Percentiles rank a stretch among this genome's conserved stretches.
These are phyloP conservation scores for Mortierella sp. DNA, from an alignment of 371 early-diverging fungal species.

Conservation along the genomic window DNA sequence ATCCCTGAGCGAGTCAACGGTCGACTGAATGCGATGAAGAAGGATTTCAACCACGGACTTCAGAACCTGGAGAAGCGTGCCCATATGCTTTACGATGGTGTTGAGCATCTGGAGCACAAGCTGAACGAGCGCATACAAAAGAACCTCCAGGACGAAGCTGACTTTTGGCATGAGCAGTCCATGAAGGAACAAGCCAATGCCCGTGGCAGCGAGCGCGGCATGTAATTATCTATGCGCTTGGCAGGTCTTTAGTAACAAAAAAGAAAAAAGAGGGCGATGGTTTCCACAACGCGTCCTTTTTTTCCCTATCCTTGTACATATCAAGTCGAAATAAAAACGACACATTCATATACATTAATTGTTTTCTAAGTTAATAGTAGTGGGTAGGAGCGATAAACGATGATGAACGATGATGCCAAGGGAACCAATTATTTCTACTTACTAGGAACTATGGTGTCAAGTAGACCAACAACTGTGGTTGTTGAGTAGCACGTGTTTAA, in stretches of 20 bases:
- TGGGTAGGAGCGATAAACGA: no score
- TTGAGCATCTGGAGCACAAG: conserved; percentile 48
- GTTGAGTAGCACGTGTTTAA: neutral
- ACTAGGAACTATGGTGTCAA: neutral
- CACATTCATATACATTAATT: no score
- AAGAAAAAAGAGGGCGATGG: no score
- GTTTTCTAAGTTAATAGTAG: no score
- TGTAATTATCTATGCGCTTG: conserved; percentile 18
- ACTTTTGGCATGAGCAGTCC: conserved; percentile 52
- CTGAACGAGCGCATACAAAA: conserved; percentile 40
- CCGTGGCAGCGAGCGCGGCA: conserved; percentile 40
- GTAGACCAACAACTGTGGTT: no score
- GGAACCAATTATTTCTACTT: neutral
- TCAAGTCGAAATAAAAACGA: no score
- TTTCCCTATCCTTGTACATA: no score
- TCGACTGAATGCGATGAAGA: conserved; percentile 7
- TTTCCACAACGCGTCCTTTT: no score
- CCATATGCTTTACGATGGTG: conserved; percentile 46
- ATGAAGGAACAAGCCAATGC: conserved; percentile 47
- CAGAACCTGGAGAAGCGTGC: conserved; percentile 46
- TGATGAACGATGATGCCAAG: no score
- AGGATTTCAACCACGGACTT: conserved; percentile 27
- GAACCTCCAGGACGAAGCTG: conserved; percentile 42
- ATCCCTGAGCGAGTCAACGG: conserved; percentile 24
- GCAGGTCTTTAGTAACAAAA: neutral